A percentile compares a stretch with the other conserved stretches of the same genome.
Conservation (phyloP, 768 basidiomycete genomes). For the Boletus reticuloceps region DNA sequence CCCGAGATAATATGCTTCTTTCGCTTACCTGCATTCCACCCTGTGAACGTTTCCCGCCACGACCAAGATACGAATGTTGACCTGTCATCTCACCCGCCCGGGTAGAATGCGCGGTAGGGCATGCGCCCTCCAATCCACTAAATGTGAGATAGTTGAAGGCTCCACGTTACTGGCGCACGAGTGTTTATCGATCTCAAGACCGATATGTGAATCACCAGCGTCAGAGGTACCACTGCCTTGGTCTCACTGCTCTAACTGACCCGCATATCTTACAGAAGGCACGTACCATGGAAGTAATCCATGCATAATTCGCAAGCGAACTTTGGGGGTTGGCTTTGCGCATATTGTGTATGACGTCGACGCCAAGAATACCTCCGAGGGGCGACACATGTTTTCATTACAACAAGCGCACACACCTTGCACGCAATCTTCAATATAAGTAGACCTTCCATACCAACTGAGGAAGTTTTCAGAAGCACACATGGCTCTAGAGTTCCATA, state of each 20-base stretch:
- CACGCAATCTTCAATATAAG: background rate
- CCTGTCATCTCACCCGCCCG: background rate
- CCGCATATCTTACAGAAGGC: background rate
- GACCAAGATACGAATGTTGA: background rate
- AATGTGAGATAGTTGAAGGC: background rate
- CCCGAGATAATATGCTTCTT: background rate
- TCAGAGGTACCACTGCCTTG: background rate
- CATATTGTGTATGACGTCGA: background rate
- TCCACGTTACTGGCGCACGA: background rate
- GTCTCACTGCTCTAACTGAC: background rate
- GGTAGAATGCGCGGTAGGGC: background rate
- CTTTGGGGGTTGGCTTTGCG: background rate
- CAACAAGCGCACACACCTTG: background rate
- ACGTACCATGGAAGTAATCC: background rate
- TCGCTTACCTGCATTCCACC: constrained; percentile 6
- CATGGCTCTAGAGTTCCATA: no score
- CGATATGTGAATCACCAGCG: background rate
- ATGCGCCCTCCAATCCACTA: background rate
- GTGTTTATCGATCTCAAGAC: background rate
- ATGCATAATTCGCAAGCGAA: background rate
- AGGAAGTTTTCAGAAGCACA: background rate
- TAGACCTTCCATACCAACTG: background rate
- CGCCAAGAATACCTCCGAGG: background rate
- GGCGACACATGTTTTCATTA: background rate
- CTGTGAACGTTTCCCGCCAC: background rate